These are phyloP conservation scores for Talaromyces funiculosus DNA, from an alignment of 2,329 filamentous ascomycete species.

Conservation along the genomic window DNA sequence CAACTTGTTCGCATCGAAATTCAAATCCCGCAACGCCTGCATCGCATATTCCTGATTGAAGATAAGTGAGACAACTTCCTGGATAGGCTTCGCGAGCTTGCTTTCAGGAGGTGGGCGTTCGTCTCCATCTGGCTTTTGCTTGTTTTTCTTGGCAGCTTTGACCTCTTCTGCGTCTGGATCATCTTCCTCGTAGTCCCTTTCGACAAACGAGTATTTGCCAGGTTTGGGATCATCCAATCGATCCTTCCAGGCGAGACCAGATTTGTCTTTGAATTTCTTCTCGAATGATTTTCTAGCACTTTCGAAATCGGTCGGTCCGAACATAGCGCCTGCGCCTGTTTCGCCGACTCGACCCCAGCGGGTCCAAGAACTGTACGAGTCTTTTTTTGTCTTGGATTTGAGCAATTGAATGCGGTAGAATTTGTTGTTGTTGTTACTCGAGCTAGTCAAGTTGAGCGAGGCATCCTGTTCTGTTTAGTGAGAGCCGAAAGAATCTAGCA, in stretches of 20 bases:
- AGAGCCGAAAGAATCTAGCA: conserved; percentile 47
- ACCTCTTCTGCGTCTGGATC: conserved; percentile 42
- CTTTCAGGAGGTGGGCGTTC: conserved; percentile 45
- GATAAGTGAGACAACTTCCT: conserved; percentile 70
- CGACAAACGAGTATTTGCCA: conserved; percentile 69
- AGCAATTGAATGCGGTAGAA: conserved; percentile 70
- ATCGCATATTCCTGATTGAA: conserved; percentile 73
- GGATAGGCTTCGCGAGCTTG: conserved; percentile 55
- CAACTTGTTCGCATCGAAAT: conserved; percentile 58
- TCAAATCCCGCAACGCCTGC: conserved; percentile 43
- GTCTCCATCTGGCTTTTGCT: conserved; percentile 31
- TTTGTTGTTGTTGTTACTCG: conserved; percentile 70
- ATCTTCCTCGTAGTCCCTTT: conserved; percentile 67
- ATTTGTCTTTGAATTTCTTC: conserved; percentile 55
- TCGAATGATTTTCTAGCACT: conserved; percentile 43
- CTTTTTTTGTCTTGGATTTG: conserved; percentile 25
- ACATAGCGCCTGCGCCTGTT: conserved; percentile 39
- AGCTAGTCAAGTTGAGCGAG: conserved; percentile 71
- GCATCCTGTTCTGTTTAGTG: conserved; percentile 68
- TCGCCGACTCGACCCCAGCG: conserved; percentile 73
- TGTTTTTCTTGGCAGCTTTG: conserved; percentile 40
- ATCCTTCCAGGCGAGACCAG: conserved; percentile 48
- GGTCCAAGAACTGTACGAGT: conserved; percentile 56
- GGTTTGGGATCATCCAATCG: conserved; percentile 46
- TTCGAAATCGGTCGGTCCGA: conserved; percentile 35